Evolutionary conservation across 2,329 filamentous ascomycete genomes (phyloP), one percentile per base, ranked within the genome.

Genomic region (Cytospora mali): DNA sequence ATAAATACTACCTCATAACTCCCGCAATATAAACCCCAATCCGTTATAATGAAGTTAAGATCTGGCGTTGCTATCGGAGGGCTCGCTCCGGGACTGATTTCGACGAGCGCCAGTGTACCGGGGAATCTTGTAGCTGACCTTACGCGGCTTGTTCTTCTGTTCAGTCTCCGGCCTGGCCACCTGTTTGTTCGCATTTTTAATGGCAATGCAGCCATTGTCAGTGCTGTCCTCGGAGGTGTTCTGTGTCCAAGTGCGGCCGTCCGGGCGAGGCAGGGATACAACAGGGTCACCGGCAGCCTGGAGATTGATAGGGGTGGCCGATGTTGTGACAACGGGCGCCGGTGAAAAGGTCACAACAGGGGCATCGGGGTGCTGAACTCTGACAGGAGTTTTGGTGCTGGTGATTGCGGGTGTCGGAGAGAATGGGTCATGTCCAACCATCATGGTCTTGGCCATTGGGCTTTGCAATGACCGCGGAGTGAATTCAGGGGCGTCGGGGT

Each of bases 401-500:
- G 28, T 39, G 28, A 46, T 33, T 1, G 51, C 49, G 10, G 58
- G 39, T 13, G 58, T 61, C 28, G 62, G 61, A 35, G 57, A 61
- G 16, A 68, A 61, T n/a, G 58, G 62, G 16, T 63, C 62, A 48
- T 66, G 39, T 46, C 58, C 59, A 28, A 54, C 49, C 54, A 48
- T 48, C 68, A 62, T 64, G 69, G 29, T 61, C 71, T 64, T 66
- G 67, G 39, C 14, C 64, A 58, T 35, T 52, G 66, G 33, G 69
- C 65, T 27, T 61, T 69, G 66, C 29, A 67, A 50, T 18, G 75
- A 73, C 58, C 77, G 77, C 54, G 84, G 83, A 1, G 82, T 85
- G 65, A 86, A 86, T 58, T 80, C 79, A 51, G 81, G 79, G 29
- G 84, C 84, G 68, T 79, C 75, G 33, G 84, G 84, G 72, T 86